phyloP scores from a whole-genome alignment of 2,329 filamentous ascomycete genomes.

The Metarhizium guizhouense region DNA sequence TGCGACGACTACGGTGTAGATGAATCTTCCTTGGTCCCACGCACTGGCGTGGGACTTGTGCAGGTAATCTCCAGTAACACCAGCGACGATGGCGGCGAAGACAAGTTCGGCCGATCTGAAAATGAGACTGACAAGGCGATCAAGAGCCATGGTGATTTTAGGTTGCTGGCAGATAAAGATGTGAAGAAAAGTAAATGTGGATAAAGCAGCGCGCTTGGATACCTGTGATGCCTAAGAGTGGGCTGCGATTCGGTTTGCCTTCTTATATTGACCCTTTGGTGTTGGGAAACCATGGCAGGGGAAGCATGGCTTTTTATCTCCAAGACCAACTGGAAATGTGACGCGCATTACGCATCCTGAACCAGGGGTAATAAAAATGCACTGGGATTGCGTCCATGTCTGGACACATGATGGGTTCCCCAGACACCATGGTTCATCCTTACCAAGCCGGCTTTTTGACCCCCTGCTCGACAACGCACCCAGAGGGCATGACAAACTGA shows the following conservation, averaged over 20 bases:
- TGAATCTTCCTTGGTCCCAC: conserved; percentile 54
- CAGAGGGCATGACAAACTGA: not conserved
- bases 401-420: not conserved
- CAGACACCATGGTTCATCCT: not conserved
- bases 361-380: not conserved
- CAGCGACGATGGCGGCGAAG: conserved; percentile 64
- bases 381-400: not conserved
- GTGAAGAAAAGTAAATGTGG: not conserved
- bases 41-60: conserved; percentile 36
- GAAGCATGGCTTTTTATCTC: not conserved
- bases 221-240: not conserved
- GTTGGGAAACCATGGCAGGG: not conserved
- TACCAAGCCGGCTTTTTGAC: not conserved
- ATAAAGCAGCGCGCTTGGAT: not conserved
- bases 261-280: no score
- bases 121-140: conserved; percentile 29
- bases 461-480: not conserved
- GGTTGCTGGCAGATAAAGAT: not conserved
- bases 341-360: not conserved
- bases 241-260: not conserved
- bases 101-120: conserved; percentile 45
- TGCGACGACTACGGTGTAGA: conserved; percentile 67
- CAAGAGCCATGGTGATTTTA: conserved; percentile 25
- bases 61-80: conserved; percentile 59
- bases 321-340: not conserved